Evolutionary conservation across 768 basidiomycete species (phyloP).

Genomic region (Lentinula boryana): DNA sequence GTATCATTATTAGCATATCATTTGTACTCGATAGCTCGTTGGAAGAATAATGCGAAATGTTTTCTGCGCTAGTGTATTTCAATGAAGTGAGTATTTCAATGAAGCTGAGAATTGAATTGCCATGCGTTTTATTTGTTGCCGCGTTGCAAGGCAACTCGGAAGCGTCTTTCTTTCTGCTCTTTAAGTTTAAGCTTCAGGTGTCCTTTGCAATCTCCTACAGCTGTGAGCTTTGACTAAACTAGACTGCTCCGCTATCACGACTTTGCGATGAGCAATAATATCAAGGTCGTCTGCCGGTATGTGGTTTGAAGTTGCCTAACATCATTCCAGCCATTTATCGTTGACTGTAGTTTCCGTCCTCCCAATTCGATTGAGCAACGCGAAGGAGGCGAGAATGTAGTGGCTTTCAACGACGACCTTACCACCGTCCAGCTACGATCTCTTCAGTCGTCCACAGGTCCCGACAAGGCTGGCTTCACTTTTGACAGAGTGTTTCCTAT

Average conservation of each 20-base stretch:
- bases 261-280: conserved; percentile 66
- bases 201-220: neutral
- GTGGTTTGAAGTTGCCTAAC: conserved; percentile 23
- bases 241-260: neutral
- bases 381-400: conserved; percentile 86
- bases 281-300: conserved; percentile 99
- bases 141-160: conserved; percentile 14
- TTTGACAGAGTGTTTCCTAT: conserved; percentile 97
- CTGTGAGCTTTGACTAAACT: neutral
- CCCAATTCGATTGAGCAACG: conserved; percentile 86
- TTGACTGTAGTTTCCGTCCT: conserved; percentile 75
- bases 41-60: neutral
- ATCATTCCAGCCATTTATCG: conserved; percentile 10
- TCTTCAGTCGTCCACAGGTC: conserved; percentile 62
- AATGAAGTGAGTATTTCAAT: neutral
- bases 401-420: conserved; percentile 81
- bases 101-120: neutral
- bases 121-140: neutral
- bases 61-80: neutral
- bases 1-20: neutral
- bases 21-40: neutral
- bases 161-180: neutral
- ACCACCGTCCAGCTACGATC: conserved; percentile 80
- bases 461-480: conserved; percentile 96
- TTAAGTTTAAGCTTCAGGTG: neutral